Conservation (phyloP, 2,329 filamentous ascomycete species). For the Curvularia lunata region DNA sequence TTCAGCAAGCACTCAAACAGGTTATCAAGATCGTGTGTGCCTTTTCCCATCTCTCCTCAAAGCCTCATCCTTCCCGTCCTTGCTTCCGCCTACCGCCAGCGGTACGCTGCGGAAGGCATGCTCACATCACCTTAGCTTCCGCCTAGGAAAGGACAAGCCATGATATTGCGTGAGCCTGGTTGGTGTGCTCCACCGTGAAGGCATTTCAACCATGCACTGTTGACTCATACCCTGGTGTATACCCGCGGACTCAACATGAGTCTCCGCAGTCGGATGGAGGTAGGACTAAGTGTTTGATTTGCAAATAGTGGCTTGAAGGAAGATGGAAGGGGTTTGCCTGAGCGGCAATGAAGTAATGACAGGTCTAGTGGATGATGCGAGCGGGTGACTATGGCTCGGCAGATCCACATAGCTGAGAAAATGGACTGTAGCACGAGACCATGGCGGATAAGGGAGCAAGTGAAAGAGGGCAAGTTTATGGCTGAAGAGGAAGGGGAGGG, state of each 20-base stretch:
- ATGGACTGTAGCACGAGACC: conserved; percentile 5
- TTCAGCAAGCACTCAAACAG: not conserved
- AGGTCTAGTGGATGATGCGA: not conserved
- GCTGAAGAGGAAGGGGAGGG: conserved; percentile 1
- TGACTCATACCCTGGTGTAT: not conserved
- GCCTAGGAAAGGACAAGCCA: not conserved
- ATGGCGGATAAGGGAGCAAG: not conserved
- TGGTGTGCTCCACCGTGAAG: not conserved
- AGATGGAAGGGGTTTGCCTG: not conserved
- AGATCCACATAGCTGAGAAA: conserved; percentile 2
- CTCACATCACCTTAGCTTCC: conserved; percentile 12
- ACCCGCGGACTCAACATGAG: not conserved
- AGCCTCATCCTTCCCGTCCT: not conserved
- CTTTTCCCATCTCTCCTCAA: not conserved
- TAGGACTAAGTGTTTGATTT: not conserved
- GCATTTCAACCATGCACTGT: not conserved
- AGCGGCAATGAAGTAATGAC: conserved; percentile 3
- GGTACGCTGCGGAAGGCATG: conserved; percentile 6
- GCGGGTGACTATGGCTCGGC: not conserved
- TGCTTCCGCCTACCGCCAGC: conserved; percentile 3
- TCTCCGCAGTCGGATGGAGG: not conserved
- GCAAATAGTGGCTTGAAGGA: not conserved
- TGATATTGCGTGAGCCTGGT: not conserved
- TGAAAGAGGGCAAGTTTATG: conserved; percentile 4
- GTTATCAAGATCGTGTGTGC: not conserved